Evolutionary conservation across 495 filamentous ascomycete genomes (phyloP).

Genomic region (Jackrogersella multiformis): DNA sequence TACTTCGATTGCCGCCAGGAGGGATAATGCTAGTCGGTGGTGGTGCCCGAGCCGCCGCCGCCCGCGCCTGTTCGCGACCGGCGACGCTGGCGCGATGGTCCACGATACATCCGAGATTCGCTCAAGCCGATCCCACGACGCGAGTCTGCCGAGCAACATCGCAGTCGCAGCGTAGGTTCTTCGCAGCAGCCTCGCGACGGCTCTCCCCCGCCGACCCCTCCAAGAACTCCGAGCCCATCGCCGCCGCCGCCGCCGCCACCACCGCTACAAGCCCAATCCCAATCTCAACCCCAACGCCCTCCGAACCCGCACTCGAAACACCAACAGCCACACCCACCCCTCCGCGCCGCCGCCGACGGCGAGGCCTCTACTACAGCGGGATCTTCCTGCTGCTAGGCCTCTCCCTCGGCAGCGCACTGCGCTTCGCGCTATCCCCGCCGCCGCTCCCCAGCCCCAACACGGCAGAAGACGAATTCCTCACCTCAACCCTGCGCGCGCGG

Average conservation of each 20-base stretch:
- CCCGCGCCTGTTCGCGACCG: constrained; percentile 19
- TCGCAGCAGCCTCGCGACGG: constrained; percentile 22
- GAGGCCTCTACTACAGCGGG: constrained; percentile 40
- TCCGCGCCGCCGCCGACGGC: constrained; percentile 12
- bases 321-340: not conserved
- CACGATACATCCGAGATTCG: not conserved
- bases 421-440: constrained; percentile 51
- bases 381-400: constrained; percentile 54
- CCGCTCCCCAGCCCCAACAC: constrained; percentile 44
- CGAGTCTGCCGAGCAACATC: not conserved
- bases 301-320: not conserved
- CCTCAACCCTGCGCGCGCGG: constrained; percentile 42
- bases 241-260: not conserved
- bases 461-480: constrained; percentile 45
- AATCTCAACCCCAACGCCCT: not conserved
- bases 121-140: constrained; percentile 11
- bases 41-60: constrained; percentile 10
- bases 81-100: not conserved
- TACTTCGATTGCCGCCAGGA: not conserved
- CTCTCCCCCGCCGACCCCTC: constrained; percentile 19
- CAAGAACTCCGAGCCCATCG: constrained; percentile 18
- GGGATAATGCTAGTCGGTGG: constrained; percentile 18
- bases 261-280: not conserved
- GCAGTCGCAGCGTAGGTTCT: constrained; percentile 12
- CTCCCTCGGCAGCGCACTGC: constrained; percentile 44